Evolutionary conservation across 495 filamentous ascomycete genomes (phyloP), one percentile per base, ranked within the genome.

Genomic region (Podospora conica): DNA sequence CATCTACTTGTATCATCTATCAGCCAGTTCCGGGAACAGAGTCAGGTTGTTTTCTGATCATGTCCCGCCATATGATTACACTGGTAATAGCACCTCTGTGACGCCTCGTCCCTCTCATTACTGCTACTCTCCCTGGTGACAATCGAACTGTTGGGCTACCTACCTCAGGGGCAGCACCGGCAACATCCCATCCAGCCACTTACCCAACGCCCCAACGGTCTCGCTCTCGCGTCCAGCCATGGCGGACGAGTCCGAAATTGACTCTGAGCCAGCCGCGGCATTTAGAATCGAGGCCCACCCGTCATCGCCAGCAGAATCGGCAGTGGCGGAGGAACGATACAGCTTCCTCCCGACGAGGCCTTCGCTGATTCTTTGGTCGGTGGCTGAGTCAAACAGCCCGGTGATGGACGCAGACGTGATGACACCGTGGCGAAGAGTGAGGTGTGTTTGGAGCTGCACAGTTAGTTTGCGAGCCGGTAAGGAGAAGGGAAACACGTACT

Each of bases 341-440:
- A 48, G n/a, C 15, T 3, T n/a, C 40, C 11, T 48, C 18, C 40
- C 40, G 6, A 48, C 15, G 18, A 48, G 40, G 40, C 62, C 59
- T 0, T 23, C 56, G 15, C 56, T 60, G 29, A 72, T 61, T 0
- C 58, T 60, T 2, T 61, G 60, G 9, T 69, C 65, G 57, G 33
- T 53, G 57, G 65, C 64, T 3, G 56, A n/a, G 40, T 9, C 15
- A n/a, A 48, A 12, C 54, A 74, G 57, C 0, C 71, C 70, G 29
- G 70, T 55, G 11, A 76, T 40, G 12, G 55, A 60, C 7, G 70
- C 70, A 1, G 74, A 70, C 9, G 71, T 72, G 54, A 84, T 78
- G 61, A 73, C 70, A 10, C 77, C 80, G 68, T 83, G 78, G 0
- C 79, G 78, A 18, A 77, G 69, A 4, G 77, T 83, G 27, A 80